Evolutionary conservation across 1,284 basidiomycete genomes (phyloP).

Genomic region (Moesziomyces globuligerus): DNA sequence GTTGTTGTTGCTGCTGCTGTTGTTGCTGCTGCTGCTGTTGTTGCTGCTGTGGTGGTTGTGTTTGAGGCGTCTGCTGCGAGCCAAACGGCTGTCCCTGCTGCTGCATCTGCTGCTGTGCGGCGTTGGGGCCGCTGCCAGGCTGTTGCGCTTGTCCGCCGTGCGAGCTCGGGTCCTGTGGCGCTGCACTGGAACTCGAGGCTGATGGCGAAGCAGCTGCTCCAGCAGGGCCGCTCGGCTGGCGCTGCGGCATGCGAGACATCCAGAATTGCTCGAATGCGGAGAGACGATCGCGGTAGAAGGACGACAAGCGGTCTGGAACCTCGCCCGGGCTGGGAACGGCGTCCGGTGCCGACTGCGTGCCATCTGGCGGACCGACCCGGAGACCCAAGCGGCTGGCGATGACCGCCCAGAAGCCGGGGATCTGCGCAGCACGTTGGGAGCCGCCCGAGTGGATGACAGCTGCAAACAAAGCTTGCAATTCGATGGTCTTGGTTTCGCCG

Average conservation of each 20-base stretch:
- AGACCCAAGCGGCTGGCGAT: slow-evolving; percentile 57
- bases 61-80: slow-evolving; percentile 3
- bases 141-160: slow-evolving; percentile 15
- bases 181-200: slow-evolving; percentile 10
- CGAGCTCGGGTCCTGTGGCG: slow-evolving; percentile 9
- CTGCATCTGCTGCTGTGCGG: slow-evolving; percentile 12
- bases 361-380: slow-evolving; percentile 48
- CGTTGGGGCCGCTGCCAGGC: neutral
- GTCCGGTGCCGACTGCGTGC: slow-evolving; percentile 38
- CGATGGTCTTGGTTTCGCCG: slow-evolving; percentile 57
- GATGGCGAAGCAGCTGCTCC: slow-evolving; percentile 31
- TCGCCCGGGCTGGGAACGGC: slow-evolving; percentile 51
- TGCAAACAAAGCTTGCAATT: slow-evolving; percentile 55
- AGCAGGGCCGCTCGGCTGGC: slow-evolving; percentile 37
- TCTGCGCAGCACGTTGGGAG: slow-evolving; percentile 46
- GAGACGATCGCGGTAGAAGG: slow-evolving; percentile 57
- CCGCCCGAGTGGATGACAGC: slow-evolving; percentile 56
- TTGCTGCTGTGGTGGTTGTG: slow-evolving; percentile 9
- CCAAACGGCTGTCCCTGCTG: slow-evolving; percentile 5
- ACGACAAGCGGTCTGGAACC: slow-evolving; percentile 57
- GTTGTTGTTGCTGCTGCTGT: slow-evolving; percentile 9
- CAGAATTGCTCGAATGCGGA: slow-evolving; percentile 60
- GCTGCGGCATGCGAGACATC: slow-evolving; percentile 54
- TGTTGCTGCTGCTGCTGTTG: slow-evolving; percentile 21
- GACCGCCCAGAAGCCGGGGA: slow-evolving; percentile 60